Conservation (phyloP, 371 early-diverging fungal species). For the Mortierella sp. region DNA sequence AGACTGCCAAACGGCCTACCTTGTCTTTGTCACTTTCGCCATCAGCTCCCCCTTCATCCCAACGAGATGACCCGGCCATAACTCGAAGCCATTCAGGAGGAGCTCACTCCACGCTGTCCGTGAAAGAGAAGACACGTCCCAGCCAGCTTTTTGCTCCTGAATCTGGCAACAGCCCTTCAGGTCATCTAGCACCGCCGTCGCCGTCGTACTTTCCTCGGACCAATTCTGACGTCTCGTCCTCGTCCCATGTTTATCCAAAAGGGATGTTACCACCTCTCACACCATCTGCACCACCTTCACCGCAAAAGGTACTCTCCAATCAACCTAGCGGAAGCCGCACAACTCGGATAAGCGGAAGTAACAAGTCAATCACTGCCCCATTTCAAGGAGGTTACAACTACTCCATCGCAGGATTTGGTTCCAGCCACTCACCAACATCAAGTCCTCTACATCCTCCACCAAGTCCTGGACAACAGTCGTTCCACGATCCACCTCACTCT, state of each 20-base stretch:
- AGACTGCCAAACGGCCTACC: not conserved
- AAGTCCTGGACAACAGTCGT: slow-evolving; percentile 17
- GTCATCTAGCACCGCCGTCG: slow-evolving; percentile 32
- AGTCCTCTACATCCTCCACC: slow-evolving; percentile 6
- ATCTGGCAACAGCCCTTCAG: slow-evolving; percentile 12
- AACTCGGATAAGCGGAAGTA: slow-evolving; percentile 14
- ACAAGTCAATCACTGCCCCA: slow-evolving; percentile 25
- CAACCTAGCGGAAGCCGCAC: slow-evolving; percentile 10
- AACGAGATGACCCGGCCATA: too few species aligned
- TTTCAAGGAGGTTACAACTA: slow-evolving; percentile 48
- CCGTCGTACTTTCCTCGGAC: slow-evolving; percentile 12
- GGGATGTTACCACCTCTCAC: slow-evolving; percentile 5
- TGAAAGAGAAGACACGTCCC: slow-evolving; percentile 11
- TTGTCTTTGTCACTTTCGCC: slow-evolving; percentile 7
- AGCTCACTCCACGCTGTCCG: slow-evolving; percentile 22
- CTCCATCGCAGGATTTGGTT: slow-evolving; percentile 32
- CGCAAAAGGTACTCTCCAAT: slow-evolving; percentile 3
- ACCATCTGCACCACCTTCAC: slow-evolving; percentile 17
- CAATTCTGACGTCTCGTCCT: not conserved
- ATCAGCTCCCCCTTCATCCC: slow-evolving; percentile 10
- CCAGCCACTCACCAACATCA: slow-evolving; percentile 11
- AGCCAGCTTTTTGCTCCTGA: slow-evolving; percentile 5
- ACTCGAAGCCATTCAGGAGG: not conserved
- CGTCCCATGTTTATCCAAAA: not conserved
- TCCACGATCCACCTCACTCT: slow-evolving; percentile 2